Evolutionary conservation across 2,329 filamentous ascomycete species (phyloP), one percentile per base, ranked within the genome.

Genomic region (Fusarium nodosum): DNA sequence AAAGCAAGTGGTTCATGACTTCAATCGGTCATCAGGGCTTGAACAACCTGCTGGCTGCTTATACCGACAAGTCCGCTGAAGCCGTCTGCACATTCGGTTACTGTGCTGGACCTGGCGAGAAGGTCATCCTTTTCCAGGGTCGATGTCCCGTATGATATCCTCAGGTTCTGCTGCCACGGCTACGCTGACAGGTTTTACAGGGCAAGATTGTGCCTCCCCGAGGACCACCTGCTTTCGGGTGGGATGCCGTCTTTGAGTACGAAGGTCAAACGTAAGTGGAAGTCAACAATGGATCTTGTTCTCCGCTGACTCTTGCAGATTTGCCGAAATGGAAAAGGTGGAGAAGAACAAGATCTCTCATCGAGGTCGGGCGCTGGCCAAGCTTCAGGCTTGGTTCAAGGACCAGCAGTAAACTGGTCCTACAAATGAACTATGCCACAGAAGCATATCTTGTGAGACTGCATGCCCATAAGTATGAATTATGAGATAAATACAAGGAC

Each of bases 41-140:
- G 61, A 97, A 97, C 82, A 96, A 95, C 77, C 87, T 99, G 68
- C 89, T 99, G 41, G 90, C 90, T 54, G 93, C 91, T 9, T 97
- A 97, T 78, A 86, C 92, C 30, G 93, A 99, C 81, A 97, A 97
- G 80, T 92, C 91, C 45, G 94, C 94, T 45, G 90, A 97, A 81
- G 95, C 96, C 20, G 92, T 99, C 46, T 97, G 95, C 82, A 99
- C 96, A 1, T 99, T 99, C 81, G 96, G 90, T 26, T 97, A 97
- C 81, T 96, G 89, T 56, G 87, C 90, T 68, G 96, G 95, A 0
- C 96, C 94, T 7, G 94, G 93, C 4, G 85, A 93, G 55, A 89
- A 97, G 76, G 91, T 93, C 2, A 85, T 97, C 30, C 84, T 98
- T 18, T 99, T 99, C 81, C 94, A 99, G 80, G 96, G 96, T 11